A percentile compares a stretch with the other conserved stretches of the same genome.
These are phyloP conservation scores for Claviceps cyperi DNA, from an alignment of 2,329 filamentous ascomycete species.

Conservation along the genomic window DNA sequence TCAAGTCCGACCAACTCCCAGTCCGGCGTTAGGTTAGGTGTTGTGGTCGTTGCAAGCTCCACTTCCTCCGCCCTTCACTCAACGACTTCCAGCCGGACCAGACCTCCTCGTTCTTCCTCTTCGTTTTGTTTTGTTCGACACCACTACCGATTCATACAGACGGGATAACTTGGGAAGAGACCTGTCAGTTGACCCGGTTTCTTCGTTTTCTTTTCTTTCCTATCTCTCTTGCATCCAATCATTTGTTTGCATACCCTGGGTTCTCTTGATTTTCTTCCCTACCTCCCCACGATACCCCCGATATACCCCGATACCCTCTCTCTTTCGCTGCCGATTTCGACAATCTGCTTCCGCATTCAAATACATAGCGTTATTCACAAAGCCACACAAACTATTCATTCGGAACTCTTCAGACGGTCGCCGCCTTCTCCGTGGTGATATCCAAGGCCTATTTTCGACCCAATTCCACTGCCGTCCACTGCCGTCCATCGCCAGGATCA, in stretches of 20 bases:
- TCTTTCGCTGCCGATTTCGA: constrained; percentile 10
- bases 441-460: constrained; percentile 14
- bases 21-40: not conserved
- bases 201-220: not conserved
- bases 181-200: constrained; percentile 3
- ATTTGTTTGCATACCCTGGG: constrained; percentile 4
- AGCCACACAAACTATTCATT: not conserved
- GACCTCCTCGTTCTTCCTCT: constrained; percentile 7
- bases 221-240: not conserved
- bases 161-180: constrained; percentile 7
- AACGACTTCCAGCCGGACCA: constrained; percentile 5
- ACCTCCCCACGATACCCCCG: constrained; percentile 6
- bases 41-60: constrained; percentile 1
- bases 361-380: not conserved
- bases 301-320: constrained; percentile 8
- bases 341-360: constrained; percentile 1
- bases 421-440: constrained; percentile 7
- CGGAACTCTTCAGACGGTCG: not conserved
- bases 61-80: constrained; percentile 3
- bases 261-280: constrained; percentile 4
- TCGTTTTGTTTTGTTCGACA: constrained; percentile 8
- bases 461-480: constrained; percentile 12
- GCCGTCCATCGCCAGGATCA: constrained; percentile 6
- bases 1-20: not conserved
- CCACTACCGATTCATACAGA: not conserved